phyloP scores from a whole-genome alignment of 2,329 filamentous ascomycete species.

The Xylaria sp. region DNA sequence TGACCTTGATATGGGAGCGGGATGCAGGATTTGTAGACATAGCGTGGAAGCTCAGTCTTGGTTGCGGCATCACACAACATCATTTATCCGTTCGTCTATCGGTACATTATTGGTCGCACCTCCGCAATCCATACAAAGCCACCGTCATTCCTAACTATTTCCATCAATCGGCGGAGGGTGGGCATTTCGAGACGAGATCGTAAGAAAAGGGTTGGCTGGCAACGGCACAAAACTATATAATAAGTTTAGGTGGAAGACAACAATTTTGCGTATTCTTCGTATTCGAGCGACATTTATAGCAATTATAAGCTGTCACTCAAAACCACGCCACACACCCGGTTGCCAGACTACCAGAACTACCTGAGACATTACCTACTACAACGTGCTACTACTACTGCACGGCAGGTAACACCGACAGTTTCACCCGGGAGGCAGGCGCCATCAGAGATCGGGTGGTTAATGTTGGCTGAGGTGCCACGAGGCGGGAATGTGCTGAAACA shows the following conservation, averaged over 20 bases:
- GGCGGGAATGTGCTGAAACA: slow-evolving; percentile 27
- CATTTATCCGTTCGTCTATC: slow-evolving; percentile 28
- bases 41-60: slow-evolving; percentile 23
- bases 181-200: slow-evolving; percentile 13
- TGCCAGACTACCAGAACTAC: neutral
- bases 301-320: neutral
- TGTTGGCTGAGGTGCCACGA: slow-evolving; percentile 31
- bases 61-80: slow-evolving; percentile 29
- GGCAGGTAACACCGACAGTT: slow-evolving; percentile 8
- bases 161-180: slow-evolving; percentile 24
- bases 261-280: neutral
- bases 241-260: neutral
- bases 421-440: neutral
- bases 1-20: slow-evolving; percentile 20
- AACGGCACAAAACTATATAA: slow-evolving; percentile 19
- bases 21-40: slow-evolving; percentile 30
- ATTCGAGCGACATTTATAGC: neutral
- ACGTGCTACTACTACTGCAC: neutral
- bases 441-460: slow-evolving; percentile 3
- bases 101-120: slow-evolving; percentile 23
- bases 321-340: neutral
- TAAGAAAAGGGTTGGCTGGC: neutral
- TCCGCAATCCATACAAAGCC: slow-evolving; percentile 28
- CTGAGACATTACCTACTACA: neutral
- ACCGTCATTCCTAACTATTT: slow-evolving; percentile 19